Percentiles rank a stretch among this genome's conserved stretches.
These are phyloP conservation scores for Pichia sp. DNA, from an alignment of 1,139 yeast species.

Conservation along the genomic window DNA sequence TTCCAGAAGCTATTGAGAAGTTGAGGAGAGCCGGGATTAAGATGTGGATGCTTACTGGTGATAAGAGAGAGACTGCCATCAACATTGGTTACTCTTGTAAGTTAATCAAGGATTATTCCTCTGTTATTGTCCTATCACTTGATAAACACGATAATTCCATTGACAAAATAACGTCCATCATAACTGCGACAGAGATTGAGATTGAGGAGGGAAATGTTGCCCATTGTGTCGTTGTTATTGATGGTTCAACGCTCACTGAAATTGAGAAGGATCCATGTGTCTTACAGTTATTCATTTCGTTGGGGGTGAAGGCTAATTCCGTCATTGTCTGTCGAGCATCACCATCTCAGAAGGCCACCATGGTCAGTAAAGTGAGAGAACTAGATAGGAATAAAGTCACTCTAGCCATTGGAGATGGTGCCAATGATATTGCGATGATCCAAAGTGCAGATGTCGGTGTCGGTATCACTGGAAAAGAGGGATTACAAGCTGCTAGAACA, in stretches of 20 bases:
- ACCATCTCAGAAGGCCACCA: slow-evolving; percentile 90
- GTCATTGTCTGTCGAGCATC: slow-evolving; percentile 95
- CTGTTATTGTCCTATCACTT: slow-evolving; percentile 67
- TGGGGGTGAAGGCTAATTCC: slow-evolving; percentile 83
- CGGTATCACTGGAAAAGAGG: slow-evolving; percentile 96
- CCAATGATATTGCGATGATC: slow-evolving; percentile 98
- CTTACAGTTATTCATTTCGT: slow-evolving; percentile 68
- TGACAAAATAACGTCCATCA: slow-evolving; percentile 42
- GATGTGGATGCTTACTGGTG: slow-evolving; percentile 98
- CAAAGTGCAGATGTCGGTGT: slow-evolving; percentile 98
- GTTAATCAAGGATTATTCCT: slow-evolving; percentile 85
- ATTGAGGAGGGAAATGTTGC: slow-evolving; percentile 69
- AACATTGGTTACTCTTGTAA: slow-evolving; percentile 95
- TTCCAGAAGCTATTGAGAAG: slow-evolving; percentile 88
- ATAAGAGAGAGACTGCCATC: slow-evolving; percentile 94
- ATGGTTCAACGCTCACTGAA: slow-evolving; percentile 72
- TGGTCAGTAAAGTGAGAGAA: slow-evolving; percentile 73
- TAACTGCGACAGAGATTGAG: slow-evolving; percentile 54
- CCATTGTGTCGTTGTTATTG: slow-evolving; percentile 89
- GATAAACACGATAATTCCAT: slow-evolving; percentile 26
- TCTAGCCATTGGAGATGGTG: slow-evolving; percentile 98
- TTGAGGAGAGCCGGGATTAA: slow-evolving; percentile 88
- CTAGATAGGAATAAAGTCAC: slow-evolving; percentile 66
- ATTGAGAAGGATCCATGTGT: slow-evolving; percentile 68
- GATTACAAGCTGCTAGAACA: slow-evolving; percentile 91